Conservation (phyloP, 1,284 basidiomycete species). For the Cutaneotrichosporon sp. region DNA sequence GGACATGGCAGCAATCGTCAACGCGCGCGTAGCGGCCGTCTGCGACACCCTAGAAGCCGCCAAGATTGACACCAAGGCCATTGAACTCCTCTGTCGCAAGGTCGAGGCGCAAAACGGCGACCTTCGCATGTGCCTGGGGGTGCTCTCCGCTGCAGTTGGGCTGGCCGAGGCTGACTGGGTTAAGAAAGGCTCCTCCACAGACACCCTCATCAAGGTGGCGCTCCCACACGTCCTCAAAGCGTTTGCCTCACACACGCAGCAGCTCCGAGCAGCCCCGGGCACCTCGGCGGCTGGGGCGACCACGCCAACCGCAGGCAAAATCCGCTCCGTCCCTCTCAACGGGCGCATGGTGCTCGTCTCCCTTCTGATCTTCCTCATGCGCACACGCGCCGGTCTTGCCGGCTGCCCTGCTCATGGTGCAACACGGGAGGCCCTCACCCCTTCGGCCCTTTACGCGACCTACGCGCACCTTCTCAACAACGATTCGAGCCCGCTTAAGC, state of each 20-base stretch:
- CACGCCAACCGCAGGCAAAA: constrained; percentile 33
- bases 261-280: constrained; percentile 41
- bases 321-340: constrained; percentile 44
- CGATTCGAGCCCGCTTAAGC: constrained; percentile 37
- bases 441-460: constrained; percentile 37
- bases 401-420: constrained; percentile 26
- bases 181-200: constrained; percentile 30
- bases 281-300: constrained; percentile 17
- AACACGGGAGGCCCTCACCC: constrained; percentile 15
- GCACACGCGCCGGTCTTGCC: constrained; percentile 30
- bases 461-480: constrained; percentile 42
- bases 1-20: constrained; percentile 46
- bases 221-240: constrained; percentile 44
- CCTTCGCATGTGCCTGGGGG: constrained; percentile 47
- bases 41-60: constrained; percentile 13
- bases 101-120: constrained; percentile 51
- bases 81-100: constrained; percentile 45
- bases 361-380: constrained; percentile 35
- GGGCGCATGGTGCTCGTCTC: constrained; percentile 47
- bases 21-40: constrained; percentile 29
- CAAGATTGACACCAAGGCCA: constrained; percentile 43
- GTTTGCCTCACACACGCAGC: constrained; percentile 41
- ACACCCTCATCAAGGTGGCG: constrained; percentile 34
- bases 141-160: constrained; percentile 40
- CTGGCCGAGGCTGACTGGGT: constrained; percentile 46